Evolutionary conservation across 2,329 filamentous ascomycete genomes (phyloP), one percentile per base, ranked within the genome.

Genomic region (Exserohilum rostratum): DNA sequence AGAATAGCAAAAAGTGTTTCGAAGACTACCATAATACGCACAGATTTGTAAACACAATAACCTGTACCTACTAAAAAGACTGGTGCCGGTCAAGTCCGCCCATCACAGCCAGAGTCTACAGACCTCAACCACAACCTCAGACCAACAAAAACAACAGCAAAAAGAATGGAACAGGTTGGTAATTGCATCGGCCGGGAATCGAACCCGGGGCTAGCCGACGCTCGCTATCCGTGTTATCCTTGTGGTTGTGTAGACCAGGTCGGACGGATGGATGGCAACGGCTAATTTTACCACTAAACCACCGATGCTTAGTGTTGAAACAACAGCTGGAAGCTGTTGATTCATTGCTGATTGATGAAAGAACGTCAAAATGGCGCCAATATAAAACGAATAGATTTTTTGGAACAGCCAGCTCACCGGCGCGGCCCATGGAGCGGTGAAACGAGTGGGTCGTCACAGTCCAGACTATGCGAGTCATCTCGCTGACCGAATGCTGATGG

Each of bases 251-350:
- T n/a, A n/a, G n/a, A 39, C 48, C 38, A 35, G 46, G 29, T 45
- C 12, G 18, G 17, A 10, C n/a, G 33, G 42, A 25, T 29, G 15
- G 22, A 54, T 57, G 55, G 55, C 55, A 57, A 57, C 55, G 55
- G 55, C 55, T 57, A 57, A 57, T 57, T 57, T 57, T 57, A 57
- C 55, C 55, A 57, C 55, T 57, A 57, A 57, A 57, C 55, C 55
- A 57, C 55, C 50, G 46, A 57, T 57, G 55, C 55, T 29, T n/a
- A 18, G 39, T 25, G 22, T 15, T 2, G 25, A 40, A 44, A 2
- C 25, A 17, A 38, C 27, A 33, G 15, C 17, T 17, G 27, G 4
- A 10, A 22, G 18, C 2, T 42, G 3, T 11, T 17, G n/a, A n/a
- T n/a, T n/a, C n/a, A n/a, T n/a, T n/a, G n/a, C n/a, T 20, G 35